phyloP scores from a whole-genome alignment of 371 early-diverging fungal species.

The Blyttiomyces sp. region DNA sequence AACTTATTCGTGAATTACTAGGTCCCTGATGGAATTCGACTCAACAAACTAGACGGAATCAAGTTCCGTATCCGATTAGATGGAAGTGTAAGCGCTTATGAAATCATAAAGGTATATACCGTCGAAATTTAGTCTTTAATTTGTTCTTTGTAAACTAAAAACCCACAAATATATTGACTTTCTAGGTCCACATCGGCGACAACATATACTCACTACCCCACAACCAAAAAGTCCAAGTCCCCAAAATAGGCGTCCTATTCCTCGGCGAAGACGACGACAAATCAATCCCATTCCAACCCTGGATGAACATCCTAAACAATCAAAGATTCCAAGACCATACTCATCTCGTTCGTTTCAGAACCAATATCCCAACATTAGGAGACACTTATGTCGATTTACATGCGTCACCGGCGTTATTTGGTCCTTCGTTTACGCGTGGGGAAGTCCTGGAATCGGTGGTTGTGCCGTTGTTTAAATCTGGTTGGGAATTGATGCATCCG shows the following conservation, averaged over 20 bases:
- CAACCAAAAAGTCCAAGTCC: background rate
- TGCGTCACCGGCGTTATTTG: slow-evolving; percentile 12
- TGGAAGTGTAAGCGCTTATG: slow-evolving; percentile 41
- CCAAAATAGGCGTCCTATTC: background rate
- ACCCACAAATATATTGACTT: background rate
- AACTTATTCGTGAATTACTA: slow-evolving; percentile 29
- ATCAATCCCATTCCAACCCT: too few relatives aligned
- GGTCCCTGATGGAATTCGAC: slow-evolving; percentile 46
- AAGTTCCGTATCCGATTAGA: slow-evolving; percentile 41
- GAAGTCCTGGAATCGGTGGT: background rate
- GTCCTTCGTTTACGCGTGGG: slow-evolving; percentile 2
- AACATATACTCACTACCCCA: background rate
- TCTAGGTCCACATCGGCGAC: background rate
- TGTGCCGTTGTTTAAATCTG: too few relatives aligned
- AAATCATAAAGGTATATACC: slow-evolving; percentile 35
- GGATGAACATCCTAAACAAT: too few relatives aligned
- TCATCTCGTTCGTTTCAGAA: background rate
- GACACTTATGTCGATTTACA: slow-evolving; percentile 1
- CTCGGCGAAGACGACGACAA: slow-evolving; percentile 5
- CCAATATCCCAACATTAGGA: background rate
- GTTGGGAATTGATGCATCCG: background rate
- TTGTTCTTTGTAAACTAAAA: background rate
- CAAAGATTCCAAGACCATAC: slow-evolving; percentile 2
- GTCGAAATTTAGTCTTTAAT: background rate
- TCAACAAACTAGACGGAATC: slow-evolving; percentile 48